Conservation (phyloP, 257 asterid species). For the Echium plantagineum region DNA sequence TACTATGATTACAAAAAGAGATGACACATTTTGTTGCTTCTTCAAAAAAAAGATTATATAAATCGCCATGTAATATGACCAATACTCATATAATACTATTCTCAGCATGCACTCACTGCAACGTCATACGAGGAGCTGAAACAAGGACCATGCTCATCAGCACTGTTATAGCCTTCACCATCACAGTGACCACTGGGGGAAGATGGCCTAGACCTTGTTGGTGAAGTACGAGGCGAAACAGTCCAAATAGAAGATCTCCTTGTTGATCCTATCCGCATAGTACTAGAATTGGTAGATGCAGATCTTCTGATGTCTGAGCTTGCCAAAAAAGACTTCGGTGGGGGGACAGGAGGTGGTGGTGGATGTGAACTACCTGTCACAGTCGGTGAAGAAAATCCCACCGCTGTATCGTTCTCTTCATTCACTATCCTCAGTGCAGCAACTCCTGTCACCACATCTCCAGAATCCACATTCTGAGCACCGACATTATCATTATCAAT, state of each 20-base stretch:
- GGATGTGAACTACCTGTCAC: constrained; percentile 57
- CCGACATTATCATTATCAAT: constrained; percentile 28
- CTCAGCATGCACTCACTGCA: constrained; percentile 48
- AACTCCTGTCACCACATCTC: constrained; percentile 27
- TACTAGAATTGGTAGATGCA: constrained; percentile 36
- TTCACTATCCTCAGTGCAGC: constrained; percentile 34
- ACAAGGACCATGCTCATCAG: constrained; percentile 78
- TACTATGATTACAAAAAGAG: background rate
- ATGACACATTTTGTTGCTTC: constrained; percentile 2
- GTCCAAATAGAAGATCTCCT: constrained; percentile 60
- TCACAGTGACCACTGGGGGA: constrained; percentile 93
- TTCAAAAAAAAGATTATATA: constrained; percentile 5
- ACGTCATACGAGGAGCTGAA: constrained; percentile 68
- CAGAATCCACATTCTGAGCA: constrained; percentile 32
- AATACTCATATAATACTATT: background rate
- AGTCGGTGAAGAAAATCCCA: constrained; percentile 45
- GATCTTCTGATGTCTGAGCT: constrained; percentile 42
- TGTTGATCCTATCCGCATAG: constrained; percentile 46
- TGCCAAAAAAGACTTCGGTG: constrained; percentile 59
- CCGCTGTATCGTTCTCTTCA: constrained; percentile 42
- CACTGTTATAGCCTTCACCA: constrained; percentile 93
- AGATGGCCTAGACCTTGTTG: constrained; percentile 85
- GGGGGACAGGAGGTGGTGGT: constrained; percentile 97
- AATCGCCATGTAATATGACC: too few relatives aligned
- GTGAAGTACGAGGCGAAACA: constrained; percentile 63